These are phyloP conservation scores for Xylaria hypoxylon DNA, from an alignment of 2,329 filamentous ascomycete species.

Conservation along the genomic window DNA sequence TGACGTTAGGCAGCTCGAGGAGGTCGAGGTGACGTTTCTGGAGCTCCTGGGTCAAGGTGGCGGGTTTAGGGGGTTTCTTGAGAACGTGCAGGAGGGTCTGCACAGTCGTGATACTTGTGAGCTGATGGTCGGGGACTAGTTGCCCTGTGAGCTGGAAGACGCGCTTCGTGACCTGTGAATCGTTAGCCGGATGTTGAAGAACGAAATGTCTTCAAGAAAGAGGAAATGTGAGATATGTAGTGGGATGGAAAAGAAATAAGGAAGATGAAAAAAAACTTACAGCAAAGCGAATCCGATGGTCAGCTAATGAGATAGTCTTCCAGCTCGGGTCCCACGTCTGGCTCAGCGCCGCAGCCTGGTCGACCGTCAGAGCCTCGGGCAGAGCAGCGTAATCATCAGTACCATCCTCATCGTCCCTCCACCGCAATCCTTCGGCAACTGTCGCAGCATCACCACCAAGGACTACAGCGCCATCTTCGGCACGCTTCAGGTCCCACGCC, in stretches of 20 bases:
- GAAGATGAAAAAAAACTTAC: conserved; percentile 62
- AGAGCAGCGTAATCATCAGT: conserved; percentile 12
- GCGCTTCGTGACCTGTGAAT: conserved; percentile 78
- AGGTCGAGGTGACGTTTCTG: conserved; percentile 51
- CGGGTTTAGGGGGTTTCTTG: conserved; percentile 64
- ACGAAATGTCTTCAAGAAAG: background rate
- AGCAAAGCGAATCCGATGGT: conserved; percentile 75
- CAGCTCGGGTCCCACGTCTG: conserved; percentile 66
- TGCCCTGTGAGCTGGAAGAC: conserved; percentile 84
- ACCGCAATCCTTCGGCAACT: conserved; percentile 52
- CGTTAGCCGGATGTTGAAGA: background rate
- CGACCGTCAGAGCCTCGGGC: conserved; percentile 43
- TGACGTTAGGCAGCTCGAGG: conserved; percentile 73
- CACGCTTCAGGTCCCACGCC: conserved; percentile 54
- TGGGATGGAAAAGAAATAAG: background rate
- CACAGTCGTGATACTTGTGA: conserved; percentile 67
- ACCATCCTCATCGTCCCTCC: conserved; percentile 40
- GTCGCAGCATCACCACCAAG: conserved; percentile 54
- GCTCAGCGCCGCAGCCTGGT: conserved; percentile 58
- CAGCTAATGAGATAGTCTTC: conserved; percentile 67
- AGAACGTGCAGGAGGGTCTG: conserved; percentile 66
- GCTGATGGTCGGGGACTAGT: conserved; percentile 76
- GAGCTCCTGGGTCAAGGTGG: conserved; percentile 73
- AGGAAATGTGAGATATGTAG: background rate
- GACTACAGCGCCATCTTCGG: conserved; percentile 55